phyloP scores from a whole-genome alignment of 106 monocot genomes.

The Dendrobium nobile region DNA sequence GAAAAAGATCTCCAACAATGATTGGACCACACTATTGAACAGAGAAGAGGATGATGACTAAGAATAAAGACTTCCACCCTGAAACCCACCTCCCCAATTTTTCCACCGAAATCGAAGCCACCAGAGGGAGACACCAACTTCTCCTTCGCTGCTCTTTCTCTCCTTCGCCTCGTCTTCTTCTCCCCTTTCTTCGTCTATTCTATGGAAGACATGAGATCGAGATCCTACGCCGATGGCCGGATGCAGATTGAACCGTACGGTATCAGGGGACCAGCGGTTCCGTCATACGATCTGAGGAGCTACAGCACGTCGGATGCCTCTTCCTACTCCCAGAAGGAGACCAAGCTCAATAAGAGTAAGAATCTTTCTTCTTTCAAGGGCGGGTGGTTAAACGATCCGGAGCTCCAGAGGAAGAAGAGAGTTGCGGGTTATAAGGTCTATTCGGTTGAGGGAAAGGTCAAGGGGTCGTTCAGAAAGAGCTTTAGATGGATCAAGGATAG shows the following conservation, averaged over 20 bases:
- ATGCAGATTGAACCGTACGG: slow-evolving; percentile 5
- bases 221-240: slow-evolving; percentile 32
- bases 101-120: neutral
- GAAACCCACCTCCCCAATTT: neutral
- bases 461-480: slow-evolving; percentile 49
- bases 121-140: neutral
- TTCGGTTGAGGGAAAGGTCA: slow-evolving; percentile 54
- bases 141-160: neutral
- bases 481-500: slow-evolving; percentile 64
- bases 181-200: neutral
- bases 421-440: slow-evolving; percentile 56
- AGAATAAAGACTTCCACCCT: neutral
- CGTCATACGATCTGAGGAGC: slow-evolving; percentile 7
- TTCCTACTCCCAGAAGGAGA: slow-evolving; percentile 8
- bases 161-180: neutral
- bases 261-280: neutral
- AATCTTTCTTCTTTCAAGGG: slow-evolving; percentile 15
- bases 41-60: neutral
- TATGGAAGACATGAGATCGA: slow-evolving; percentile 47
- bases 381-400: slow-evolving; percentile 38
- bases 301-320: slow-evolving; percentile 5
- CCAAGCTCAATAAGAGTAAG: slow-evolving; percentile 32
- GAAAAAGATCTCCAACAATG: neutral
- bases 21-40: neutral
- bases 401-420: slow-evolving; percentile 72